Evolutionary conservation across 1,284 basidiomycete genomes (phyloP).

Genomic region (Tilletia indica): DNA sequence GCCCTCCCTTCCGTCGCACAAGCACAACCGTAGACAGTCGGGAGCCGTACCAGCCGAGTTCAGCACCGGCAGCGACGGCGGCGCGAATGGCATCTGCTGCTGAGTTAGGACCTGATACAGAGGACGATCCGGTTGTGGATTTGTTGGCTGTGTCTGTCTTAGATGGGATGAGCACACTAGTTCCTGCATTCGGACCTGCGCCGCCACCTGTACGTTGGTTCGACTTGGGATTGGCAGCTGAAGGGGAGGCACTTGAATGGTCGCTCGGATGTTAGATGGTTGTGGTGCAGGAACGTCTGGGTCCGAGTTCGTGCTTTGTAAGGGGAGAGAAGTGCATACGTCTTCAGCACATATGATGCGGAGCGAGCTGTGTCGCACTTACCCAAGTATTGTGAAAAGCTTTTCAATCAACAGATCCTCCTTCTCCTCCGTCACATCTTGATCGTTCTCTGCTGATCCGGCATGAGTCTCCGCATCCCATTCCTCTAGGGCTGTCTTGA

Average conservation of each 20-base stretch:
- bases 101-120: neutral
- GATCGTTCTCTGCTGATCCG: neutral
- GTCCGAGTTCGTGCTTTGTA: neutral
- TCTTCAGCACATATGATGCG: too few relatives aligned
- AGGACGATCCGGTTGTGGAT: too few relatives aligned
- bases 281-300: slow-evolving; percentile 23
- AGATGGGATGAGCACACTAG: neutral
- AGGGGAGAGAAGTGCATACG: too few relatives aligned
- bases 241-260: slow-evolving; percentile 33
- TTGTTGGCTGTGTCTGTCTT: neutral
- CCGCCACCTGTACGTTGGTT: neutral
- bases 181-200: neutral
- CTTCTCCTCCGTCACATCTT: slow-evolving; percentile 11
- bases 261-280: slow-evolving; percentile 26
- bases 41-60: slow-evolving; percentile 34
- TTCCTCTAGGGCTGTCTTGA: neutral
- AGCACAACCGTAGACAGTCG: slow-evolving; percentile 34
- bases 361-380: neutral
- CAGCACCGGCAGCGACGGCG: neutral
- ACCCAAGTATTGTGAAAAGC: slow-evolving; percentile 30
- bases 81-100: neutral
- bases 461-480: neutral
- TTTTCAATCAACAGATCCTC: slow-evolving; percentile 24
- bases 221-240: neutral
- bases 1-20: slow-evolving; percentile 20